phyloP scores from a whole-genome alignment of 2,329 filamentous ascomycete genomes.

The Chrysoporthe puriensis region DNA sequence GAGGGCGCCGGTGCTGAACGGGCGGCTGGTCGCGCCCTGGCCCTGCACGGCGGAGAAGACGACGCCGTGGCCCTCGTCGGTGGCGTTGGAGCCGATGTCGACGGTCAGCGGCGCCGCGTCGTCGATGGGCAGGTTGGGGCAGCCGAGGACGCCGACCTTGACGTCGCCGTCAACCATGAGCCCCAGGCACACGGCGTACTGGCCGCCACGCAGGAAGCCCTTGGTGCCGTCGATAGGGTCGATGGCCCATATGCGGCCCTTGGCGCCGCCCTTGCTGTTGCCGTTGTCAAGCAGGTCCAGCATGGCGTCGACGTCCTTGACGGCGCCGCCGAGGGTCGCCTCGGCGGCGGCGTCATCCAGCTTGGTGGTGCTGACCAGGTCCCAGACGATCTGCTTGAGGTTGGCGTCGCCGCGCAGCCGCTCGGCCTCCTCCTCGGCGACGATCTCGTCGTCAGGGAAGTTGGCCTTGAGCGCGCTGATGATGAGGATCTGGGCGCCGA shows the following conservation, averaged over 20 bases:
- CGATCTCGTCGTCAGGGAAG: conserved; percentile 89
- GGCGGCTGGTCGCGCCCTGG: conserved; percentile 78
- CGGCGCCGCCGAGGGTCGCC: conserved; percentile 66
- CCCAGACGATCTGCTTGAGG: conserved; percentile 80
- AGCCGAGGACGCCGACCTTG: conserved; percentile 91
- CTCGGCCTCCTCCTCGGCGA: conserved; percentile 92
- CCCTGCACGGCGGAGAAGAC: conserved; percentile 84
- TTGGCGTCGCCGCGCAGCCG: conserved; percentile 72
- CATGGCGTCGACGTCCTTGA: conserved; percentile 68
- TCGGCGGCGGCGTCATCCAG: conserved; percentile 70
- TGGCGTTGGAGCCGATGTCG: conserved; percentile 74
- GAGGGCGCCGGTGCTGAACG: conserved; percentile 64
- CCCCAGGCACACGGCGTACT: conserved; percentile 94
- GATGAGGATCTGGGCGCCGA: conserved; percentile 95
- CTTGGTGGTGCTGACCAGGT: conserved; percentile 72
- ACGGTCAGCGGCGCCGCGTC: conserved; percentile 72
- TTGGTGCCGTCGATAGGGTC: conserved; percentile 98
- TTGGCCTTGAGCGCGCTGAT: conserved; percentile 86
- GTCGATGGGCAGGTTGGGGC: conserved; percentile 91
- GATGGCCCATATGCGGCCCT: conserved; percentile 89
- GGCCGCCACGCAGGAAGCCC: conserved; percentile 92
- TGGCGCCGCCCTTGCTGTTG: conserved; percentile 70
- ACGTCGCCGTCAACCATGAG: conserved; percentile 93
- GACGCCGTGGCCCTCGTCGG: conserved; percentile 78
- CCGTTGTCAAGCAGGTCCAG: conserved; percentile 66